Evolutionary conservation across 805 yeast species (phyloP).

Genomic region (Helenozyma rhizophorensis): DNA sequence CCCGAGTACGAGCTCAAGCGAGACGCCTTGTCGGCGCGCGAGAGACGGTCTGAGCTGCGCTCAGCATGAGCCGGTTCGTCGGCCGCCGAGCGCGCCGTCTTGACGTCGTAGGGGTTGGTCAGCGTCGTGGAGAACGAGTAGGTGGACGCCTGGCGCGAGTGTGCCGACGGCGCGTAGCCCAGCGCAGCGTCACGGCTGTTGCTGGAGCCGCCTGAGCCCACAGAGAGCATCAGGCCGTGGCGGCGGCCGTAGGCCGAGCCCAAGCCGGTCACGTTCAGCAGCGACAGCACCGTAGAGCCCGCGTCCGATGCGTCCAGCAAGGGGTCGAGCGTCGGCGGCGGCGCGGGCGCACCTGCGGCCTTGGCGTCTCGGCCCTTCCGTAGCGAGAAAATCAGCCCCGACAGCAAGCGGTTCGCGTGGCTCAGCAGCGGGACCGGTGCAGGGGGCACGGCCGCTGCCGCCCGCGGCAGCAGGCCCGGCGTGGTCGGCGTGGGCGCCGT

Average conservation of each 20-base stretch:
- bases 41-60: conserved; percentile 1
- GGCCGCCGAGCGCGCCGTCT: conserved; percentile 13
- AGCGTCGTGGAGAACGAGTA: conserved; percentile 29
- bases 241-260: conserved; percentile 5
- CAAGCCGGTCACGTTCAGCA: conserved; percentile 4
- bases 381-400: conserved; percentile 35
- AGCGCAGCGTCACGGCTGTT: conserved; percentile 7
- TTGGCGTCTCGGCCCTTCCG: conserved; percentile 22
- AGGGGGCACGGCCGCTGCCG: conserved; percentile 15
- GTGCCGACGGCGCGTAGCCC: conserved; percentile 17
- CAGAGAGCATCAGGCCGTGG: conserved; percentile 6
- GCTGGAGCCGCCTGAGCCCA: conserved; percentile 6
- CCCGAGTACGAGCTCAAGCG: conserved; percentile 6
- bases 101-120: conserved; percentile 27
- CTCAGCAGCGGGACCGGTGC: conserved; percentile 6
- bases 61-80: conserved; percentile 3
- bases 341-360: conserved; percentile 5
- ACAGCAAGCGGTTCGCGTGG: conserved; percentile 24
- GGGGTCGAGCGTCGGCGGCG: conserved; percentile 12
- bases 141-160: conserved; percentile 37
- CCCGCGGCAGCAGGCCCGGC: conserved; percentile 17
- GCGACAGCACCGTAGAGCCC: conserved; percentile 18
- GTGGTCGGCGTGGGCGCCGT: conserved; percentile 21
- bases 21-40: conserved; percentile 4
- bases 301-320: conserved; percentile 31